A percentile compares a stretch with the other conserved stretches of the same genome.
These are phyloP conservation scores for Penicillium sp. DNA, from an alignment of 2,329 filamentous ascomycete species.

Conservation along the genomic window DNA sequence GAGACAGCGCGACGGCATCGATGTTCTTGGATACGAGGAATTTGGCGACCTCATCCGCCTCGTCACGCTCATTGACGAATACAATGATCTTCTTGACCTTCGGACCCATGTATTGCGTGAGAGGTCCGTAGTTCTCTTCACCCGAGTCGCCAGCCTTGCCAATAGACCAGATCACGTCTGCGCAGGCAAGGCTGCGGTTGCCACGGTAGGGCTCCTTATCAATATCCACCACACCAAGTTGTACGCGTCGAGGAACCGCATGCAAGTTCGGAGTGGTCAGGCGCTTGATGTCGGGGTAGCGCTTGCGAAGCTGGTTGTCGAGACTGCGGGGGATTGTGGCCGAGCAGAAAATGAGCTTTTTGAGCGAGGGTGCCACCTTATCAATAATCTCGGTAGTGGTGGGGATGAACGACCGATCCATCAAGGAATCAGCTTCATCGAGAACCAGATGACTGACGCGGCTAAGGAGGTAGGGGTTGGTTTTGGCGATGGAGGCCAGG, in stretches of 20 bases:
- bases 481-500: slow-evolving; percentile 81
- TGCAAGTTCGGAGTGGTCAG: slow-evolving; percentile 95
- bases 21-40: slow-evolving; percentile 85
- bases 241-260: slow-evolving; percentile 90
- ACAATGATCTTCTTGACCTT: slow-evolving; percentile 85
- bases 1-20: slow-evolving; percentile 79
- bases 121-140: slow-evolving; percentile 31
- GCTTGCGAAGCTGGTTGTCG: slow-evolving; percentile 77
- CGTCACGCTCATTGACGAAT: slow-evolving; percentile 95
- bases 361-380: slow-evolving; percentile 74
- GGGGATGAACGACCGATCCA: slow-evolving; percentile 89
- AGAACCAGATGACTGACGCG: slow-evolving; percentile 85
- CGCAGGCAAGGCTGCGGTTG: slow-evolving; percentile 90
- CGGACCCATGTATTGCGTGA: slow-evolving; percentile 43
- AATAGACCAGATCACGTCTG: slow-evolving; percentile 92
- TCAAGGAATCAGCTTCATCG: slow-evolving; percentile 93
- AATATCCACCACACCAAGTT: slow-evolving; percentile 89
- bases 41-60: slow-evolving; percentile 75
- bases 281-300: slow-evolving; percentile 79
- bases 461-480: slow-evolving; percentile 89
- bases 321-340: slow-evolving; percentile 91
- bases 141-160: slow-evolving; percentile 68
- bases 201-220: slow-evolving; percentile 90
- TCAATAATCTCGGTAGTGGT: slow-evolving; percentile 82
- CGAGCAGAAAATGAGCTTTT: slow-evolving; percentile 89